Base-by-base conservation (phyloP, 768 basidiomycete genomes). In the Calocybe cyanea region DNA sequence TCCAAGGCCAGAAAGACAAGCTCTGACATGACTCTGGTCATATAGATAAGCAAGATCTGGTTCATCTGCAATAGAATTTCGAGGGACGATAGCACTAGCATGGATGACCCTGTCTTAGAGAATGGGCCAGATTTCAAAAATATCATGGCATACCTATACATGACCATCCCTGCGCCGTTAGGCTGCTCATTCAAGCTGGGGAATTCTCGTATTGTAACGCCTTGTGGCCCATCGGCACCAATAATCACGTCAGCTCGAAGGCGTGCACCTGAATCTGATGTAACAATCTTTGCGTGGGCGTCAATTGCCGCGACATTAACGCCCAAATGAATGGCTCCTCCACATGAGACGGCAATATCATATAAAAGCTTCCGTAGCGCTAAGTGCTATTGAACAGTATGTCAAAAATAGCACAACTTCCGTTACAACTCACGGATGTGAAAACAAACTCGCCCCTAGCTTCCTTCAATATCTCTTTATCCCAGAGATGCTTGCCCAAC, bases 161-260 rank as follows among this genome's bases (percentile, higher is more conserved):
- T 63, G 32, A 70, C 57, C 50, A 62, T 40, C 55, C 40, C 34
- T 14, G 34, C 31, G n/a, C 9, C 9, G 9, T 32, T 32, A 32
- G 31, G 31, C n/a, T 32, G 8, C n/a, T 32, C 31, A 32, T 32
- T n/a, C 31, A 32, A 32, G 8, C 9, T 77, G 75, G 6, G 57
- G 52, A 18, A 56, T 52, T 2, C 25, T 11, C 11, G 6, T 6
- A 28, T 28, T 28, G 11, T 28, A 6, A 5, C 24, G 17, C 52
- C 52, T 3, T 23, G n/a, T 1, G 36, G 33, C n/a, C 81, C 81
- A 50, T 82, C 81, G 1, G 81, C 80, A 19, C 80, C 80, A 28
- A 83, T 60, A 39, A 83, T 64, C 11, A 81, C 67, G 54, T 83
- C 73, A 10, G 71, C 76, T 5, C 47, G 57, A 10, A 80, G 41